These are phyloP conservation scores for Hyphodiscus sp. DNA, from an alignment of 2,329 filamentous ascomycete genomes.

Conservation along the genomic window DNA sequence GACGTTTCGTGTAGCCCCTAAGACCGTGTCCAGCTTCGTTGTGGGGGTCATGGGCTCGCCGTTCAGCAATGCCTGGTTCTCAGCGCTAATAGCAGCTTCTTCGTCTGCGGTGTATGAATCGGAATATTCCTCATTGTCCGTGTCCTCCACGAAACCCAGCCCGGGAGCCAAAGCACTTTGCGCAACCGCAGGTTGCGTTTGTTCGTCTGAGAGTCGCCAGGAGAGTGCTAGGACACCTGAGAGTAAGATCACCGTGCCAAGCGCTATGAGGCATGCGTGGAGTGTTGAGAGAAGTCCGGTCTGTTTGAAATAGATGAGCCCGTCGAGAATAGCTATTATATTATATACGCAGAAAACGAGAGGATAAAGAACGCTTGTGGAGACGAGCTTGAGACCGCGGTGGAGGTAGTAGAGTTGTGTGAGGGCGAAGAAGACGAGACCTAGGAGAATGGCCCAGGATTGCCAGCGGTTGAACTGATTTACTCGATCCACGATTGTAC, in stretches of 20 bases:
- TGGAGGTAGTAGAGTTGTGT: slow-evolving; percentile 95
- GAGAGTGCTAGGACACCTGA: slow-evolving; percentile 85
- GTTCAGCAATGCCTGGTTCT: slow-evolving; percentile 25
- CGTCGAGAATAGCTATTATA: slow-evolving; percentile 95
- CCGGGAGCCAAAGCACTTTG: slow-evolving; percentile 74
- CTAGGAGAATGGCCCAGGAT: slow-evolving; percentile 84
- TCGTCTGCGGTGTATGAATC: slow-evolving; percentile 41
- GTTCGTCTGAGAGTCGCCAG: slow-evolving; percentile 82
- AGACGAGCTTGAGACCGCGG: slow-evolving; percentile 86
- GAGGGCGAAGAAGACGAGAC: slow-evolving; percentile 73
- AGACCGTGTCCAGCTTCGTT: slow-evolving; percentile 27
- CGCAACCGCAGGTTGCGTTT: slow-evolving; percentile 51
- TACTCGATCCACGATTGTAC: slow-evolving; percentile 73
- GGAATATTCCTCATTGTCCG: slow-evolving; percentile 46
- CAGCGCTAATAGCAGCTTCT: slow-evolving; percentile 25
- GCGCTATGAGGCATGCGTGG: slow-evolving; percentile 72
- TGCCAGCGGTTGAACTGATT: slow-evolving; percentile 97
- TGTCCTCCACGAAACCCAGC: slow-evolving; percentile 71
- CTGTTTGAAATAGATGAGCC: slow-evolving; percentile 93
- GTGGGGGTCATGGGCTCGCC: slow-evolving; percentile 27
- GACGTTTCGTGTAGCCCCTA: slow-evolving; percentile 23
- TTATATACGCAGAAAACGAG: slow-evolving; percentile 99
- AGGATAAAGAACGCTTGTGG: slow-evolving; percentile 91
- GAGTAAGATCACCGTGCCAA: slow-evolving; percentile 82
- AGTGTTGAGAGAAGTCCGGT: slow-evolving; percentile 69